Evolutionary conservation across 1,284 basidiomycete species (phyloP), one percentile per base, ranked within the genome.

Genomic region (Rhodofomes roseus): DNA sequence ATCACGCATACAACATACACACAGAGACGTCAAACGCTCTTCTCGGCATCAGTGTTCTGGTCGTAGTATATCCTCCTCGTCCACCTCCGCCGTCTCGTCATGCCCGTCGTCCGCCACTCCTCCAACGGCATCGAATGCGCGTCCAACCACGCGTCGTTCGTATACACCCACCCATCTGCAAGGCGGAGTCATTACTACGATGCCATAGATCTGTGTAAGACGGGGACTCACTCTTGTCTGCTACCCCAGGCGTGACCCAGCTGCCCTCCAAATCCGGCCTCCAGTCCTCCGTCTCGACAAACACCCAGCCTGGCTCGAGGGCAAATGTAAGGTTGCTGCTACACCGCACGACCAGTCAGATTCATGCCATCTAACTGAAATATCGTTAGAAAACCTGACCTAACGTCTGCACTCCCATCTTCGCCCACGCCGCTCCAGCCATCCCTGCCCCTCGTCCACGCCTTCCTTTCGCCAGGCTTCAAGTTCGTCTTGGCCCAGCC

Each of bases 291-390:
- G 86, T 87, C 62, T 84, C 79, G 6, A 92, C 82, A 63, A 90
- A 92, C 0, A 74, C 71, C 89, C 88, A 92, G 0, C 86, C 85
- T 5, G 82, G 76, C 2, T 82, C 80, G 27, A 92, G 81, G 4
- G 85, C 82, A 63, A 92, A 91, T 11, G 87, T 90, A 60, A 91
- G 78, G 76, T 89, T 89, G 72, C 88, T 91, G 75, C 87, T 90
- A 65, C 64, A 68, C 54, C 58, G 25, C 34, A 62, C 55, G 55
- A 54, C 41, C 58, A 54, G 66, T 70, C 59, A 60, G 52, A 37
- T 48, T 11, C 52, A 34, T 23, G 36, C 29, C 31, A 41, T 44
- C 14, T 40, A 2, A 23, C 6, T 16, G 22, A 39, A 4, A n/a
- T 36, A 22, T 9, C 6, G 39, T 16, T 22, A 57, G 36, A 57